These are phyloP conservation scores for Lipomyces sp. DNA, from an alignment of 805 yeast genomes.

Conservation along the genomic window DNA sequence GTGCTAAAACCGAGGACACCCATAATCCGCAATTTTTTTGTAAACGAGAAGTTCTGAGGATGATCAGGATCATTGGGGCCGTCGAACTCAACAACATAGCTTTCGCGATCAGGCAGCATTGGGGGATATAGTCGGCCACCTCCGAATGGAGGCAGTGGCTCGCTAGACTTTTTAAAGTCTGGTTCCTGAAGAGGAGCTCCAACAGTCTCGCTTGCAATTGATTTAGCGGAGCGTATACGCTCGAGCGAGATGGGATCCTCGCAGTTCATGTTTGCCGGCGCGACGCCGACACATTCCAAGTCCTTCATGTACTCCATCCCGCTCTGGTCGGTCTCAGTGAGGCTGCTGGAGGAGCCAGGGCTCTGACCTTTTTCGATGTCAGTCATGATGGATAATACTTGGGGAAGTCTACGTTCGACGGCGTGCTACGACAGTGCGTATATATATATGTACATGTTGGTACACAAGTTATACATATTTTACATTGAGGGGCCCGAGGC, in stretches of 20 bases:
- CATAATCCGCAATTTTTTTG: slow-evolving; percentile 54
- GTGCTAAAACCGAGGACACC: slow-evolving; percentile 56
- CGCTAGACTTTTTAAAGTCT: slow-evolving; percentile 18
- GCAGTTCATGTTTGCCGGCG: slow-evolving; percentile 11
- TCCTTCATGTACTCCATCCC: slow-evolving; percentile 14
- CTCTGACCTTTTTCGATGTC: slow-evolving; percentile 20
- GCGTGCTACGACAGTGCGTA: not conserved
- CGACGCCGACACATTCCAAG: slow-evolving; percentile 26
- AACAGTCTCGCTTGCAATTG: slow-evolving; percentile 30
- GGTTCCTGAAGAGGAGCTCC: slow-evolving; percentile 14
- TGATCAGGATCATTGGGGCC: slow-evolving; percentile 80
- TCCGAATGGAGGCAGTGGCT: slow-evolving; percentile 62
- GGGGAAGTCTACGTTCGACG: not conserved
- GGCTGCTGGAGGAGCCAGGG: slow-evolving; percentile 9
- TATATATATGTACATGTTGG: not conserved
- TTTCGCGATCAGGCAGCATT: slow-evolving; percentile 56
- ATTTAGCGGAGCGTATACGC: slow-evolving; percentile 26
- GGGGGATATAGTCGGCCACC: slow-evolving; percentile 68
- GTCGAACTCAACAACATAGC: slow-evolving; percentile 71
- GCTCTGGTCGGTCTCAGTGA: not conserved
- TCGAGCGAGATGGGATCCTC: slow-evolving; percentile 23
- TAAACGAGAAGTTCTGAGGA: slow-evolving; percentile 76
- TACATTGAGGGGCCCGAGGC: no score
- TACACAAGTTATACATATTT: no score
- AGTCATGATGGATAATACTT: not conserved